phyloP scores from a whole-genome alignment of 306 rosid genomes.

The Quercus suber region DNA sequence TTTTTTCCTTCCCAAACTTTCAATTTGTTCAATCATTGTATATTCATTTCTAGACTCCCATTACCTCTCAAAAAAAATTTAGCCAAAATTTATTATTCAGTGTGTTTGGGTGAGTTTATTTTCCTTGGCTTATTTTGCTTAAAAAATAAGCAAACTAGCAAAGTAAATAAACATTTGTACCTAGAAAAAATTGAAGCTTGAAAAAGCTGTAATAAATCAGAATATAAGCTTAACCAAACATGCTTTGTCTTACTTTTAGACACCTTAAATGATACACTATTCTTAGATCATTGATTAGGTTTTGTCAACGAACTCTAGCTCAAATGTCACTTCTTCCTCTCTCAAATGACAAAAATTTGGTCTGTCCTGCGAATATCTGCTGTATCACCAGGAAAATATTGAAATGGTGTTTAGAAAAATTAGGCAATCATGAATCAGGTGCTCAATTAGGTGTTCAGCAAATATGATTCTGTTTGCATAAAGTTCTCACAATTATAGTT shows the following conservation, averaged over 20 bases:
- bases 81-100: background rate
- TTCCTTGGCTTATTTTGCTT: too few species aligned
- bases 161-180: too few species aligned
- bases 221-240: too few species aligned
- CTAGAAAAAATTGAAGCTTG: too few species aligned
- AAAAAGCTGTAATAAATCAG: too few species aligned
- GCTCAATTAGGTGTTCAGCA: background rate
- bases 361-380: background rate
- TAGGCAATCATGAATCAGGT: background rate
- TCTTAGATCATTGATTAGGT: background rate
- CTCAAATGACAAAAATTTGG: background rate
- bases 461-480: background rate
- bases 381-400: background rate
- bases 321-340: background rate
- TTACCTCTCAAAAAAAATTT: background rate
- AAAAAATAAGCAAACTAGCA: too few species aligned
- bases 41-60: conserved; percentile 4
- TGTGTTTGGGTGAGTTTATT: too few species aligned
- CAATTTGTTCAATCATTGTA: background rate
- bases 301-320: background rate
- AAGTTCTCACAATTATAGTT: background rate
- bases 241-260: background rate
- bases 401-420: background rate
- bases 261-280: background rate
- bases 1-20: background rate